Base-by-base conservation (phyloP, 768 basidiomycete species). In the Grammothele lineata region DNA sequence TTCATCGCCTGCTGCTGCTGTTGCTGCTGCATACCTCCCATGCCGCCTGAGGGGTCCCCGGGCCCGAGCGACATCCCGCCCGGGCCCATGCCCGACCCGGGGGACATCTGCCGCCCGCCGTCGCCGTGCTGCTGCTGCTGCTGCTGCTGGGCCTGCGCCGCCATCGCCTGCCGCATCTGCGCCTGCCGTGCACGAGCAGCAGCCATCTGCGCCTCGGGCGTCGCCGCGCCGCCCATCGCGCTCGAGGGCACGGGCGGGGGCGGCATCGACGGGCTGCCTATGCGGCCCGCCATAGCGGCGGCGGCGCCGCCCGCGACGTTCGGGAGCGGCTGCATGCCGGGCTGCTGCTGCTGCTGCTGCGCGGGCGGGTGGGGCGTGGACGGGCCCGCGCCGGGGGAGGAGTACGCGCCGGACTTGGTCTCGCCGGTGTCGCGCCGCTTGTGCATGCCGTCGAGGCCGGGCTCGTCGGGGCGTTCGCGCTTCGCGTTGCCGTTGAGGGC, bases 341-440 rank as follows among this genome's bases (percentile, higher is more conserved):
- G n/a, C n/a, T n/a, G n/a, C n/a, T n/a, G n/a, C n/a, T n/a, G n/a
- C n/a, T n/a, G n/a, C 22, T 21, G 30, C 34, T 56, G 55, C 7
- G 55, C 37, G 1, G 56, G 57, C 5, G 53, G 47, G 34, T 53
- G 53, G 9, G 50, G 46, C 39, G 52, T 52, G 12, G 43, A 48
- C 21, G 53, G 48, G 11, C 52, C 41, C 27, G 42, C 46, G 17
- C 43, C 51, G 7, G 51, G 43, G 10, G 41, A 40, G n/a, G n/a
- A n/a, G n/a, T n/a, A n/a, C 15, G 51, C 40, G 35, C 54, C 53
- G 61, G 60, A 17, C 56, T 80, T 83, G 34, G 65, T 66, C 52
- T 87, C 85, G 26, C 87, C 87, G 1, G 80, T 80, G 56, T 88
- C 82, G 17, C 81, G 73, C 15, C 87, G 75, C 62, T 89, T 88